Evolutionary conservation across 139 green algal genomes (phyloP).

Genomic region (Volvox reticuliferus): DNA sequence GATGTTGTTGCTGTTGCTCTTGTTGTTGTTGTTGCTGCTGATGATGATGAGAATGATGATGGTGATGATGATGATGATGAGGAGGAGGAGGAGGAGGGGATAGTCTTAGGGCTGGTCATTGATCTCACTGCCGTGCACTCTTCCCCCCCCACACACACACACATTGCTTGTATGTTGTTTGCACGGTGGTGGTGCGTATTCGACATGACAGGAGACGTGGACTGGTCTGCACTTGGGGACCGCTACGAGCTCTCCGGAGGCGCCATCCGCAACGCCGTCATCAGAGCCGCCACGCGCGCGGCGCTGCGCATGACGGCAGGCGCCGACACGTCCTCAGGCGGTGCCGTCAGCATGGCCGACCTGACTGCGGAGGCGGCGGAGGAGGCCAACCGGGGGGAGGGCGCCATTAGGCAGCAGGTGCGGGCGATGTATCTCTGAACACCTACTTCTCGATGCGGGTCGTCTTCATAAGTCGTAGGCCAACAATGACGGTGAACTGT

Average conservation of each 20-base stretch:
- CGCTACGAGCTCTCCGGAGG: slow-evolving; percentile 23
- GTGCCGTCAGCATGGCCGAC: slow-evolving; percentile 20
- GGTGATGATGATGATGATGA: too few relatives aligned
- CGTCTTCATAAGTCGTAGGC: too few relatives aligned
- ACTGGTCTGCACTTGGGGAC: slow-evolving; percentile 10
- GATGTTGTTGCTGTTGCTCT: too few relatives aligned
- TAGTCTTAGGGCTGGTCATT: neutral
- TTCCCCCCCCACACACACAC: neutral
- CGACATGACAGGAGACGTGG: slow-evolving; percentile 1
- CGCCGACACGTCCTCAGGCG: neutral
- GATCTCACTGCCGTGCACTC: too few relatives aligned
- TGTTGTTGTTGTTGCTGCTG: too few relatives aligned
- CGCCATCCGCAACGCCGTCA: slow-evolving; percentile 33
- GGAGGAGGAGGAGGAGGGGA: too few relatives aligned
- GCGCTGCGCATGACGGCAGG: slow-evolving; percentile 18
- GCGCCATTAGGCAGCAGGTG: slow-evolving; percentile 16
- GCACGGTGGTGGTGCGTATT: too few relatives aligned
- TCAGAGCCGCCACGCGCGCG: slow-evolving; percentile 24
- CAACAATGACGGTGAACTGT: too few relatives aligned
- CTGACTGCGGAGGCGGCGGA: slow-evolving; percentile 20
- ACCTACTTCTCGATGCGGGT: too few relatives aligned
- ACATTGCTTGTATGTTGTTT: too few relatives aligned
- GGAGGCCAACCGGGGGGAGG: slow-evolving; percentile 11
- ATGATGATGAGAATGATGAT: too few relatives aligned
- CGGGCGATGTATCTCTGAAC: slow-evolving; percentile 23